A percentile compares a stretch with the other conserved stretches of the same genome.
Conservation (phyloP, 768 basidiomycete genomes). For the Hortiboletus flavorubellus region DNA sequence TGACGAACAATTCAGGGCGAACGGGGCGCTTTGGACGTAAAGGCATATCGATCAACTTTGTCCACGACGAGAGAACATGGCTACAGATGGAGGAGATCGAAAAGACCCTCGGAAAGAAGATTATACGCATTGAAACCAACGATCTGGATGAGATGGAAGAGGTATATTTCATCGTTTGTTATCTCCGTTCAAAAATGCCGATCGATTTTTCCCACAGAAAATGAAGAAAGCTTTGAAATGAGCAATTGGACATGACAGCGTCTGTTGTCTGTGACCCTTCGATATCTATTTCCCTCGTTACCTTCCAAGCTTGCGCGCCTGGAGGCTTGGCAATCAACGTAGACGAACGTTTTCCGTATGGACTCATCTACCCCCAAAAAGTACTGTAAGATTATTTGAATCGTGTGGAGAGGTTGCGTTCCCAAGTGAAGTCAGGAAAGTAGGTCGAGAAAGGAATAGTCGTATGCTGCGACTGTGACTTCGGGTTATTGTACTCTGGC, state of each 20-base stretch:
- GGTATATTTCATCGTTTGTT: conserved; percentile 42
- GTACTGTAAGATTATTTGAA: not conserved
- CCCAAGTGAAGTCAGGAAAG: not conserved
- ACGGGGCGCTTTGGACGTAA: conserved; percentile 98
- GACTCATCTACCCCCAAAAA: not conserved
- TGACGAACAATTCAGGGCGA: conserved; percentile 57
- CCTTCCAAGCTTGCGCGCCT: not conserved
- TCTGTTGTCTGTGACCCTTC: not conserved
- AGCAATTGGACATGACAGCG: not conserved
- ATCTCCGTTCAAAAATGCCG: not conserved
- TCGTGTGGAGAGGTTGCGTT: not conserved
- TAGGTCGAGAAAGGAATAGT: not conserved
- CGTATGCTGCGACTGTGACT: not conserved
- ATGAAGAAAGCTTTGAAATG: conserved; percentile 81
- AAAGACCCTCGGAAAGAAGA: conserved; percentile 69
- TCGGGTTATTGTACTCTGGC: not conserved
- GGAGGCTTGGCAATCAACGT: not conserved
- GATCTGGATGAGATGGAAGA: conserved; percentile 95
- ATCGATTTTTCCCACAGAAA: conserved; percentile 41
- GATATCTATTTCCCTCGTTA: not conserved
- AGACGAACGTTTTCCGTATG: not conserved
- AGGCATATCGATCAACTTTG: conserved; percentile 97
- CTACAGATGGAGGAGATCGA: conserved; percentile 89
- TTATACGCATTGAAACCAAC: conserved; percentile 82
- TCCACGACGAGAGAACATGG: conserved; percentile 87